Conservation (phyloP, 2,329 filamentous ascomycete species). For the Aspergillus texensis region DNA sequence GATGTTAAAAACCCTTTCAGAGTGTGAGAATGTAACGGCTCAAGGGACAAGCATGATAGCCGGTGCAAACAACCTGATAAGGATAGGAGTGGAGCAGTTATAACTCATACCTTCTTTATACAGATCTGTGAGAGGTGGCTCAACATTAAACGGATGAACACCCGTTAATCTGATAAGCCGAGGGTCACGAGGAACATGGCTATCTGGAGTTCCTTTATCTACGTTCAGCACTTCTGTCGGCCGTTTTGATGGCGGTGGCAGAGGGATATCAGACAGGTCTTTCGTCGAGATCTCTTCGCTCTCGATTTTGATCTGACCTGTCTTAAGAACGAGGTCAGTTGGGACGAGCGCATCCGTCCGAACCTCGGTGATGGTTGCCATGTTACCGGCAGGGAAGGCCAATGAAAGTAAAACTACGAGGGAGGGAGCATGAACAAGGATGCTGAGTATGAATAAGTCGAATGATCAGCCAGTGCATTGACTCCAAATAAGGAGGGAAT, state of each 20-base stretch:
- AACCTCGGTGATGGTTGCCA: conserved; percentile 32
- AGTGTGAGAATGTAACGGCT: conserved; percentile 1
- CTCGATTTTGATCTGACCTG: conserved; percentile 28
- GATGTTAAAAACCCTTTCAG: conserved; percentile 77
- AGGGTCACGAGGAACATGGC: conserved; percentile 76
- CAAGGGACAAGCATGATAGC: background rate
- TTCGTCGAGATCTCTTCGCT: conserved; percentile 28
- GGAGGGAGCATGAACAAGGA: background rate
- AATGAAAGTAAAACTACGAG: background rate
- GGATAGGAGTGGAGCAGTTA: background rate
- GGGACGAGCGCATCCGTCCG: conserved; percentile 20
- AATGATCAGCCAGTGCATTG: background rate
- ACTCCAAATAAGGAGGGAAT: background rate
- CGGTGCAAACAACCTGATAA: background rate
- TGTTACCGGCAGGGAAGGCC: conserved; percentile 12
- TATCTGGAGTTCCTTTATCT: conserved; percentile 81
- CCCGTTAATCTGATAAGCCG: conserved; percentile 85
- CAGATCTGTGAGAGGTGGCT: conserved; percentile 76
- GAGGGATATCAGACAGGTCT: conserved; percentile 54
- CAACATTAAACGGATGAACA: conserved; percentile 87
- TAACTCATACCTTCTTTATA: conserved; percentile 62
- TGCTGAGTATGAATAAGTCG: background rate
- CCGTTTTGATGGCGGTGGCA: conserved; percentile 66
- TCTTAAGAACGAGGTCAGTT: conserved; percentile 23
- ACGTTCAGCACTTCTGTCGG: conserved; percentile 68